Evolutionary conservation across 2,329 filamentous ascomycete species (phyloP), one percentile per base, ranked within the genome.

Genomic region (Emmonsiellopsis sp.): DNA sequence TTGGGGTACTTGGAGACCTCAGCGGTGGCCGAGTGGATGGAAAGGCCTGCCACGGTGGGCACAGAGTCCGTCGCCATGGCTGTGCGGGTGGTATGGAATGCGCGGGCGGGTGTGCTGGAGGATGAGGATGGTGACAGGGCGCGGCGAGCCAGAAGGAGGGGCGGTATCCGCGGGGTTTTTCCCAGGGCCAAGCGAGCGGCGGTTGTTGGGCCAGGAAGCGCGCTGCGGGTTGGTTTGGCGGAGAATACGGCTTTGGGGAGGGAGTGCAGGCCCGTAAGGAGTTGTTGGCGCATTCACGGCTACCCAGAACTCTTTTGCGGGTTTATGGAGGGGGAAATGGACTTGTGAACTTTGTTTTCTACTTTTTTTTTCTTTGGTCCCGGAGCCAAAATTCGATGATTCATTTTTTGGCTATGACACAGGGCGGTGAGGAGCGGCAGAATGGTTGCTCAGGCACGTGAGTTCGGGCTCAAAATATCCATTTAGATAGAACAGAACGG

Each of bases 1-100:
- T 65, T 64, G 51, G 70, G 61, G 61, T 67, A 71, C 53, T 68
- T 68, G 54, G 71, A 71, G 31, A 62, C 63, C 56, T 70, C 63
- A 21, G 47, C 42, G 7, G 62, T 60, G 17, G 69, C 70, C 13
- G 69, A 69, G 52, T 72, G 70, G 47, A 73, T 63, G 40, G 69
- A 65, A 13, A 73, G 62, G 21, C 62, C 65, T 63, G 71, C 66
- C 42, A 73, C 63, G 36, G 69, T 64, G 49, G 69, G 61, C 32
- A 71, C 65, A 33, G 55, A 52, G 51, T 63, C 57, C 54, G 68
- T 66, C 46, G 67, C 62, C 69, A 71, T 71, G 54, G 58, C 59
- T 57, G 62, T 56, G 50, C 58, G 57, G 43, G 34, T 52, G 13
- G 32, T 32, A 47, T 13, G 13, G 34, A 10, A 3, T 32, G 13